Evolutionary conservation across 371 early-diverging fungal genomes (phyloP).

Genomic region (Rhizomucor miehei): DNA sequence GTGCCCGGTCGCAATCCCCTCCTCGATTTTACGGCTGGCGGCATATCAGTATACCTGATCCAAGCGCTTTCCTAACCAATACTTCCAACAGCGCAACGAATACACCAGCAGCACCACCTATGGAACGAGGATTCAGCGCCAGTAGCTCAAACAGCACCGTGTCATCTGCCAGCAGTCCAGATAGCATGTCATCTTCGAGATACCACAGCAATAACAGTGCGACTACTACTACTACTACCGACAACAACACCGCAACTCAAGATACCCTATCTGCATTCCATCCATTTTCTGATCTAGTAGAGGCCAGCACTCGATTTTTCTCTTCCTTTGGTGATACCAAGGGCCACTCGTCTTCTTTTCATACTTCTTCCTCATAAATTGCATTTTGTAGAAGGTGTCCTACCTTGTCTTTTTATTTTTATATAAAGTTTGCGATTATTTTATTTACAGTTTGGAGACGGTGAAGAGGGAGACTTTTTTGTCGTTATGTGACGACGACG

Average conservation of each 20-base stretch:
- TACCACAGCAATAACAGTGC: no score
- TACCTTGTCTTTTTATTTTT: no score
- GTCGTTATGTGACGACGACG: background rate
- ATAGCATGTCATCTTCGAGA: background rate
- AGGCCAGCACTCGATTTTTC: background rate
- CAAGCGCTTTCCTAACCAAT: constrained; percentile 8
- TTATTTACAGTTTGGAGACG: background rate
- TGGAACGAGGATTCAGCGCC: constrained; percentile 19
- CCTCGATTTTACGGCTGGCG: constrained; percentile 18
- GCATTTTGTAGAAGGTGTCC: no score
- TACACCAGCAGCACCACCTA: constrained; percentile 5
- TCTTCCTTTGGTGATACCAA: background rate
- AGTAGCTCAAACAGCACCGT: constrained; percentile 15
- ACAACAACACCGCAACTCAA: background rate
- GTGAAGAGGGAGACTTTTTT: constrained; percentile 3
- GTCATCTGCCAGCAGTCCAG: constrained; percentile 11
- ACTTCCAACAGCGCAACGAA: background rate
- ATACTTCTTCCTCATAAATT: background rate
- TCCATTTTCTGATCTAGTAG: background rate
- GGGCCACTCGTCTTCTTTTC: background rate
- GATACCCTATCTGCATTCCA: background rate
- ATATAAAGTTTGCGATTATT: background rate
- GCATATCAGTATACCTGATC: constrained; percentile 22
- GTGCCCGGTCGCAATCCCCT: constrained; percentile 20
- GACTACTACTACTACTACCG: no score